phyloP scores from a whole-genome alignment of 2,329 filamentous ascomycete genomes.

The Huntiella moniliformis region DNA sequence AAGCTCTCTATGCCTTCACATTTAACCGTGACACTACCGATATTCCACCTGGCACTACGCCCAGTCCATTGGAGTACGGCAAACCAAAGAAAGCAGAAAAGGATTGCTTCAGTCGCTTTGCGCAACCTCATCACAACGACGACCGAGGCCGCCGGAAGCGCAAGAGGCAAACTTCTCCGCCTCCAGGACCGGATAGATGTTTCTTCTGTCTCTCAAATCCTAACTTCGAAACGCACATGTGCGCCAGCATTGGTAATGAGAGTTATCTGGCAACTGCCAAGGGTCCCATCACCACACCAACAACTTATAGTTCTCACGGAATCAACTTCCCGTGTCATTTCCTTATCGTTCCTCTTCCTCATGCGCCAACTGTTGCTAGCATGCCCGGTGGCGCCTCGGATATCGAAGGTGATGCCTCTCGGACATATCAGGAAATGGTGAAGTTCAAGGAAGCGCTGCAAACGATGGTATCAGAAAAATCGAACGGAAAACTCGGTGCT shows the following conservation, averaged over 20 bases:
- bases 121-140: slow-evolving; percentile 23
- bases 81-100: slow-evolving; percentile 2
- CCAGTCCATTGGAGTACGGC: slow-evolving; percentile 46
- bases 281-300: slow-evolving; percentile 57
- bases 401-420: slow-evolving; percentile 33
- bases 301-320: slow-evolving; percentile 44
- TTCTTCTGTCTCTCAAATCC: slow-evolving; percentile 93
- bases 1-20: slow-evolving; percentile 61
- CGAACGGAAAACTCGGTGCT: slow-evolving; percentile 46
- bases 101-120: slow-evolving; percentile 7
- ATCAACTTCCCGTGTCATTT: slow-evolving; percentile 69
- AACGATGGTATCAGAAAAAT: slow-evolving; percentile 47
- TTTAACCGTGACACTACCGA: slow-evolving; percentile 26
- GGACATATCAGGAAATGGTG: slow-evolving; percentile 63
- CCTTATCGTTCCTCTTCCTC: slow-evolving; percentile 75
- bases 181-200: slow-evolving; percentile 58
- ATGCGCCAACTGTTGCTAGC: slow-evolving; percentile 53
- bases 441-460: slow-evolving; percentile 63
- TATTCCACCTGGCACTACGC: slow-evolving; percentile 52
- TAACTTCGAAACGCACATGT: slow-evolving; percentile 67
- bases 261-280: slow-evolving; percentile 83
- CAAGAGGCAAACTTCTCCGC: slow-evolving; percentile 31
- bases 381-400: slow-evolving; percentile 33
- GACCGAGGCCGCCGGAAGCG: slow-evolving; percentile 27
- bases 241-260: slow-evolving; percentile 74